A percentile compares a stretch with the other conserved stretches of the same genome.
These are phyloP conservation scores for Durotheca rogersii DNA, from an alignment of 495 filamentous ascomycete species.

Conservation along the genomic window DNA sequence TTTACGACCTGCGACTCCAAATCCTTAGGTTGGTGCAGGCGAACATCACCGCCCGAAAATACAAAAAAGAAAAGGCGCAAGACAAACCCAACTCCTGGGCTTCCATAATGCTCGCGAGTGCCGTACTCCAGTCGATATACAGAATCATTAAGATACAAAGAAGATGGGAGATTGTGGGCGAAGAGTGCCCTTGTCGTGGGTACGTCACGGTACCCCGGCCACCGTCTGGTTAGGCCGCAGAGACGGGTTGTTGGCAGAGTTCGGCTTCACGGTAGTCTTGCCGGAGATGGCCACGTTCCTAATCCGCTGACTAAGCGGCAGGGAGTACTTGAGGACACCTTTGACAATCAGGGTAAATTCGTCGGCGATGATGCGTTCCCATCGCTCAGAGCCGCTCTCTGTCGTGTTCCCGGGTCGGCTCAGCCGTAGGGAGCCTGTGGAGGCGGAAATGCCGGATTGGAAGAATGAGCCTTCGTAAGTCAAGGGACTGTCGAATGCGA, in stretches of 20 bases:
- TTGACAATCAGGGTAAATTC: constrained; percentile 90
- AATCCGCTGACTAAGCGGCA: constrained; percentile 74
- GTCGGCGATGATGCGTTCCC: constrained; percentile 87
- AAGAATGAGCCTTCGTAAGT: constrained; percentile 87
- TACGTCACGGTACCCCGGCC: constrained; percentile 21
- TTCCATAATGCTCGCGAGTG: constrained; percentile 36
- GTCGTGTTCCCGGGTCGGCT: constrained; percentile 85
- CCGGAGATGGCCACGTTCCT: constrained; percentile 55
- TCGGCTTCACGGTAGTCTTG: constrained; percentile 51
- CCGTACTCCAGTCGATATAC: constrained; percentile 37
- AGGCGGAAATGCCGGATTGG: constrained; percentile 61
- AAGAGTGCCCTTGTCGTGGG: constrained; percentile 28
- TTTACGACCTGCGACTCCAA: constrained; percentile 3
- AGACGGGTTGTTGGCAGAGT: constrained; percentile 49
- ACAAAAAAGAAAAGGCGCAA: too few species aligned
- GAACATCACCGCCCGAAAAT: constrained; percentile 13
- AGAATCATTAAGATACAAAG: constrained; percentile 35
- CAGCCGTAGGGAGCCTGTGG: constrained; percentile 79
- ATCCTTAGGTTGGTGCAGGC: background rate
- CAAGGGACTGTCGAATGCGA: constrained; percentile 80
- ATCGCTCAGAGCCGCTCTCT: constrained; percentile 79
- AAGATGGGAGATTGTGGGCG: constrained; percentile 30
- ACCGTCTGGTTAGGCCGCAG: constrained; percentile 38
- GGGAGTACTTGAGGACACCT: constrained; percentile 82
- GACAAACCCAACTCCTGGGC: constrained; percentile 38